phyloP scores from a whole-genome alignment of 2,329 filamentous ascomycete species.

The Colletotrichum falcatum region DNA sequence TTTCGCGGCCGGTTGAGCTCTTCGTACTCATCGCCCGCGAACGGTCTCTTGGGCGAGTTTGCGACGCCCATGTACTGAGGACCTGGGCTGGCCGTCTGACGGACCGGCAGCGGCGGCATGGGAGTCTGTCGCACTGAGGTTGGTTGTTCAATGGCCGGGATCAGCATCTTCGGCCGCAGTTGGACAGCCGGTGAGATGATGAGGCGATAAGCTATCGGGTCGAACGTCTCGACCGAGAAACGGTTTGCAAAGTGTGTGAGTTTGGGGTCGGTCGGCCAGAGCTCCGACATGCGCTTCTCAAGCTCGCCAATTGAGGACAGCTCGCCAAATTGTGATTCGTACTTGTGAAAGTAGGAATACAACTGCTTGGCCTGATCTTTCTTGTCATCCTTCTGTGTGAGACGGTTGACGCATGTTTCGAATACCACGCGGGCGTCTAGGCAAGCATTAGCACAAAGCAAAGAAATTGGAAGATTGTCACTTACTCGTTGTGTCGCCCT shows the following conservation, averaged over 20 bases:
- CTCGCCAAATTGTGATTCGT: conserved; percentile 95
- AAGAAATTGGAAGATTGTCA: too few relatives aligned
- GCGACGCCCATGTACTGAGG: conserved; percentile 60
- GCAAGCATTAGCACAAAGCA: conserved; percentile 40
- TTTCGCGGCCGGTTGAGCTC: conserved; percentile 83
- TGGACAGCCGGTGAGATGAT: conserved; percentile 87
- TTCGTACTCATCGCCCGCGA: conserved; percentile 78
- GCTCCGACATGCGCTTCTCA: conserved; percentile 90
- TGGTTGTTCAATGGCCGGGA: conserved; percentile 66
- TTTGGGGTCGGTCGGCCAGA: conserved; percentile 90
- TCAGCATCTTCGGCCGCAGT: conserved; percentile 72
- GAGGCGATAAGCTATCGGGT: conserved; percentile 83
- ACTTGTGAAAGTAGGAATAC: conserved; percentile 93
- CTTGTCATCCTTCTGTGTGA: conserved; percentile 81
- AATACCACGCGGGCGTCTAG: conserved; percentile 94
- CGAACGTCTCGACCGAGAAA: conserved; percentile 79
- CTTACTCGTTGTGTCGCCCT: conserved; percentile 94
- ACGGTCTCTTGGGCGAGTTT: conserved; percentile 72
- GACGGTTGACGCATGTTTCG: conserved; percentile 88
- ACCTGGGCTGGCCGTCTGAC: conserved; percentile 56
- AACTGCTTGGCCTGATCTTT: conserved; percentile 83
- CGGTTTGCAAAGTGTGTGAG: conserved; percentile 81
- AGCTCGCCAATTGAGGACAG: conserved; percentile 90
- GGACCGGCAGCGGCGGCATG: conserved; percentile 49
- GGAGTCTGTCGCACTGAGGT: conserved; percentile 60